Percentiles rank a stretch among this genome's conserved stretches.
phyloP scores from a whole-genome alignment of 257 asterid genomes.

The Solanum paucissectum region DNA sequence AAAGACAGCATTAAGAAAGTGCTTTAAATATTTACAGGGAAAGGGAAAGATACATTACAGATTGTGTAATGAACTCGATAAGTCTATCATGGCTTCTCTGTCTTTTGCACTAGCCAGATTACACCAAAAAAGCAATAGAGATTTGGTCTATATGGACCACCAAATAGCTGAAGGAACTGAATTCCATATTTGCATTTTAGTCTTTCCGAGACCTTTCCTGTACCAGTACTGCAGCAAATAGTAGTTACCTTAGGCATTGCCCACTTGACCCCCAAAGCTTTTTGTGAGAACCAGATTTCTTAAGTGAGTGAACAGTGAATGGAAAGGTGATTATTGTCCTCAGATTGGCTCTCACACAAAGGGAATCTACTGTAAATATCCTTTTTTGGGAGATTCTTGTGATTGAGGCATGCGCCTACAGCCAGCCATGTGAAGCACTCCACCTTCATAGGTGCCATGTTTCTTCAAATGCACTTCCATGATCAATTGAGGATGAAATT shows the following conservation, averaged over 20 bases:
- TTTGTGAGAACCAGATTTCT: not conserved
- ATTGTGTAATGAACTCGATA: not conserved
- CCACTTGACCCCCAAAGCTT: not conserved
- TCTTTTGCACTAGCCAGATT: not conserved
- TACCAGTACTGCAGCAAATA: not conserved
- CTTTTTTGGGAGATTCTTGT: not conserved
- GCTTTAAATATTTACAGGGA: not conserved
- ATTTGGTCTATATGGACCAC: not conserved
- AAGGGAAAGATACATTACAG: not conserved
- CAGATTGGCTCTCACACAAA: not conserved
- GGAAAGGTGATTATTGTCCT: not conserved
- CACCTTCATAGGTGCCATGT: not conserved
- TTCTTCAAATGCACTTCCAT: not conserved
- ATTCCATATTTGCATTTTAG: not conserved
- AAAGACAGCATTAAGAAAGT: not conserved
- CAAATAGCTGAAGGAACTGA: not conserved
- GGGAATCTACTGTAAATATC: not conserved
- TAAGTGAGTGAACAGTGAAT: not conserved
- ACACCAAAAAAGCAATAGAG: not conserved
- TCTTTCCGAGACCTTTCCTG: not conserved
- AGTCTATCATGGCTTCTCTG: not conserved
- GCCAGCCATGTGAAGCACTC: not conserved
- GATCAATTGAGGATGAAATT: not conserved
- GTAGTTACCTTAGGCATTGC: not conserved
- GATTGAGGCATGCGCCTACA: not conserved